Percentiles rank a stretch among this genome's conserved stretches.
These are phyloP conservation scores for Psophocarpus tetragonolobus DNA, from an alignment of 306 rosid genomes.

Conservation along the genomic window DNA sequence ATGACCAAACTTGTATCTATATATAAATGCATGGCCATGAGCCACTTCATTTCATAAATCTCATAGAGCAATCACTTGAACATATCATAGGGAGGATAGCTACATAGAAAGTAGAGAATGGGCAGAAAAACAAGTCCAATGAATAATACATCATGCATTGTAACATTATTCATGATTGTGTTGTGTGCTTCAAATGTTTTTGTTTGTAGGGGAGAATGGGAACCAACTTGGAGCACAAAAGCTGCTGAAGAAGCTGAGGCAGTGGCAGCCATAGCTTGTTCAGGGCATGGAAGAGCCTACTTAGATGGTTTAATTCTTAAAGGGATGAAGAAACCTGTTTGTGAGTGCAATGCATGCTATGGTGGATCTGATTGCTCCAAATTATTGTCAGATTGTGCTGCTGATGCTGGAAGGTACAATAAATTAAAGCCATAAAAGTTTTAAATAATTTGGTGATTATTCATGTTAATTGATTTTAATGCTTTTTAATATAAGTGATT, in stretches of 20 bases:
- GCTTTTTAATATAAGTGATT: too few relatives aligned
- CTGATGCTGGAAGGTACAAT: conserved; percentile 44
- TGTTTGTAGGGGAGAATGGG: conserved; percentile 22
- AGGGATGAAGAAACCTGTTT: conserved; percentile 40
- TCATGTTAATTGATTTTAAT: too few relatives aligned
- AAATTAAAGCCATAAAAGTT: too few relatives aligned
- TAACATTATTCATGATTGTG: not conserved
- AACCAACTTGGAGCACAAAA: conserved; percentile 41
- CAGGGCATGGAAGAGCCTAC: conserved; percentile 64
- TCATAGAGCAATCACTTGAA: not conserved
- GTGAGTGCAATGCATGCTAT: conserved; percentile 61
- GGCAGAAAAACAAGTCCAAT: not conserved
- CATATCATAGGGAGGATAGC: not conserved
- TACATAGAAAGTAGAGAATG: not conserved
- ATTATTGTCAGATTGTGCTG: conserved; percentile 33
- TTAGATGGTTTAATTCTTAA: conserved; percentile 50
- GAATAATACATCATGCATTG: not conserved
- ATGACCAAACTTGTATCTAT: not conserved
- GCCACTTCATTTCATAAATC: not conserved
- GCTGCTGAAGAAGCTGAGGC: conserved; percentile 53
- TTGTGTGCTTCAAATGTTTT: not conserved
- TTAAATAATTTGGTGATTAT: too few relatives aligned
- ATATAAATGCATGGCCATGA: not conserved
- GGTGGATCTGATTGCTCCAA: conserved; percentile 45
- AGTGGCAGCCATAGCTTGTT: conserved; percentile 50